These are phyloP conservation scores for Fusarium sp. DNA, from an alignment of 2,329 filamentous ascomycete genomes.

Conservation along the genomic window DNA sequence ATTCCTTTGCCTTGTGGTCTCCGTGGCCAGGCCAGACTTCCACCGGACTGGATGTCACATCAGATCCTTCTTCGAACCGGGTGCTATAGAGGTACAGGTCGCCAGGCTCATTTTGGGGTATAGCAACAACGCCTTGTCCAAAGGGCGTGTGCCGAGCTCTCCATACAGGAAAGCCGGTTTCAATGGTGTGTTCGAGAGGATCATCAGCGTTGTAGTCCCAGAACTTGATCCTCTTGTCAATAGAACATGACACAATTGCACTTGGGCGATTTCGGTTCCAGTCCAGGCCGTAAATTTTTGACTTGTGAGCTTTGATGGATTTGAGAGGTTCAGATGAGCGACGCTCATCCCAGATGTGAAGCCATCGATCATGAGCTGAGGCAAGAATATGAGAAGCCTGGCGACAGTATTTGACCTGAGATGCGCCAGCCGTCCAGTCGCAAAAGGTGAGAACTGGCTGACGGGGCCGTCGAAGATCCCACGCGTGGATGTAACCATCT, in stretches of 20 bases:
- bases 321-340: slow-evolving; percentile 82
- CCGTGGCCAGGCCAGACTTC: slow-evolving; percentile 72
- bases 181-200: slow-evolving; percentile 80
- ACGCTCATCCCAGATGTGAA: slow-evolving; percentile 92
- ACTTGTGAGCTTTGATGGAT: slow-evolving; percentile 88
- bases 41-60: slow-evolving; percentile 62
- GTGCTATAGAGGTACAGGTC: slow-evolving; percentile 88
- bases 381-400: slow-evolving; percentile 89
- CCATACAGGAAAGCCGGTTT: slow-evolving; percentile 89
- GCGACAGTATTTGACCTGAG: slow-evolving; percentile 94
- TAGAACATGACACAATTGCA: slow-evolving; percentile 85
- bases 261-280: slow-evolving; percentile 85
- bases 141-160: slow-evolving; percentile 92
- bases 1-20: slow-evolving; percentile 84
- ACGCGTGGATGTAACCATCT: slow-evolving; percentile 92
- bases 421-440: slow-evolving; percentile 93
- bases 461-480: slow-evolving; percentile 83
- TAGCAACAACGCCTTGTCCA: slow-evolving; percentile 85
- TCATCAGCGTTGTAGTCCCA: slow-evolving; percentile 82
- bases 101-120: slow-evolving; percentile 91
- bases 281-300: slow-evolving; percentile 95
- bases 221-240: slow-evolving; percentile 93
- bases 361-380: slow-evolving; percentile 87
- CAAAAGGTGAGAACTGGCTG: slow-evolving; percentile 85
- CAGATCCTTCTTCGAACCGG: slow-evolving; percentile 60